phyloP scores from a whole-genome alignment of 1,139 yeast species.

The Candida albicans region DNA sequence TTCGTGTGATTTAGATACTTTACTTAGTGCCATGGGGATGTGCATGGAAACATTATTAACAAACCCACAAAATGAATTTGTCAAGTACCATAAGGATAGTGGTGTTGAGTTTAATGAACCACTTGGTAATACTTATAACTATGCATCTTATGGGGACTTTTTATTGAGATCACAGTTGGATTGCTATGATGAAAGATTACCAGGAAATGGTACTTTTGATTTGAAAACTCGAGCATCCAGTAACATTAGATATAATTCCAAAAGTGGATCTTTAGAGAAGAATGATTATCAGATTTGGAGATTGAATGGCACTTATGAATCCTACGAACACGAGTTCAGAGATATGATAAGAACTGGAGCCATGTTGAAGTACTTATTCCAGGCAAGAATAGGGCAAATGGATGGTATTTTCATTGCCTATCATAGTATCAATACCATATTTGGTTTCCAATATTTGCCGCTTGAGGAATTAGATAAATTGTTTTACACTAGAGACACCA shows the following conservation, averaged over 20 bases:
- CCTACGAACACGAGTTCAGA: slow-evolving; percentile 73
- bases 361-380: slow-evolving; percentile 79
- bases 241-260: slow-evolving; percentile 76
- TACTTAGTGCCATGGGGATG: slow-evolving; percentile 78
- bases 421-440: slow-evolving; percentile 76
- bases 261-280: slow-evolving; percentile 51
- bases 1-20: slow-evolving; percentile 64
- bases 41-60: slow-evolving; percentile 75
- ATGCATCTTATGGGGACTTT: slow-evolving; percentile 66
- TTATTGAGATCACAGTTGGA: slow-evolving; percentile 90
- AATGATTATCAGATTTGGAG: slow-evolving; percentile 66
- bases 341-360: slow-evolving; percentile 76
- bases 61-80: slow-evolving; percentile 50
- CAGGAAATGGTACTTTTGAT: slow-evolving; percentile 92
- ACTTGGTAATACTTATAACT: slow-evolving; percentile 56
- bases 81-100: slow-evolving; percentile 18
- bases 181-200: slow-evolving; percentile 71
- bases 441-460: slow-evolving; percentile 90
- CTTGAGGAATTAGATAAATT: slow-evolving; percentile 63
- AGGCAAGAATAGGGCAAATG: slow-evolving; percentile 95
- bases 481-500: slow-evolving; percentile 25
- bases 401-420: slow-evolving; percentile 93
- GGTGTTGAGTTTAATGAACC: slow-evolving; percentile 10
- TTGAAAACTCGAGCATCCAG: slow-evolving; percentile 89
- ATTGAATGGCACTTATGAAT: slow-evolving; percentile 65